Evolutionary conservation across 2,329 filamentous ascomycete species (phyloP).

Genomic region (Xylariaceae sp.): DNA sequence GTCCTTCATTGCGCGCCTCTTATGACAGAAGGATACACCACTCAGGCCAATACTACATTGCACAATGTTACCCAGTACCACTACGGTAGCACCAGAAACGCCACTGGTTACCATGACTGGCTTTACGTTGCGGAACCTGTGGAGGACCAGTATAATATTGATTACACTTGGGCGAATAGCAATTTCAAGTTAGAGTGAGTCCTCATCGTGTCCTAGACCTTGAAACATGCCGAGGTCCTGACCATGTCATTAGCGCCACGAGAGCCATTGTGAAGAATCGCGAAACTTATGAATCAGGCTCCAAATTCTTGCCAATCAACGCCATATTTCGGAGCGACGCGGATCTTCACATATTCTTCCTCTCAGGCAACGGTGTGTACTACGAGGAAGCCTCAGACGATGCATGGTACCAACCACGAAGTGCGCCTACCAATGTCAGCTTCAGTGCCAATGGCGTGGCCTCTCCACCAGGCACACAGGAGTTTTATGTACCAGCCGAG

Average conservation of each 20-base stretch:
- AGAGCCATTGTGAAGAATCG: background rate
- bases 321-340: background rate
- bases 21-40: conserved; percentile 6
- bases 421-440: background rate
- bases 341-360: conserved; percentile 1
- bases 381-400: background rate
- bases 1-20: conserved; percentile 13
- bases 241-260: background rate
- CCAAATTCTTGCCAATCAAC: background rate
- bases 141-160: background rate
- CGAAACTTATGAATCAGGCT: background rate
- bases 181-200: background rate
- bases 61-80: conserved; percentile 3
- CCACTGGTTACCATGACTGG: background rate
- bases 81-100: background rate
- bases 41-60: background rate
- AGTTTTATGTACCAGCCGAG: conserved; percentile 1
- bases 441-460: background rate
- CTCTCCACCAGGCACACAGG: background rate
- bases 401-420: conserved; percentile 1
- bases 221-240: background rate
- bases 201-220: background rate
- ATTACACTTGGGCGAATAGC: background rate
- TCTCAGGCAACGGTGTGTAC: conserved; percentile 8
- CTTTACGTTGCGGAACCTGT: background rate